Percentiles rank a stretch among this genome's conserved stretches.
phyloP scores from a whole-genome alignment of 805 yeast genomes.

The Lipomyces mesembrius region DNA sequence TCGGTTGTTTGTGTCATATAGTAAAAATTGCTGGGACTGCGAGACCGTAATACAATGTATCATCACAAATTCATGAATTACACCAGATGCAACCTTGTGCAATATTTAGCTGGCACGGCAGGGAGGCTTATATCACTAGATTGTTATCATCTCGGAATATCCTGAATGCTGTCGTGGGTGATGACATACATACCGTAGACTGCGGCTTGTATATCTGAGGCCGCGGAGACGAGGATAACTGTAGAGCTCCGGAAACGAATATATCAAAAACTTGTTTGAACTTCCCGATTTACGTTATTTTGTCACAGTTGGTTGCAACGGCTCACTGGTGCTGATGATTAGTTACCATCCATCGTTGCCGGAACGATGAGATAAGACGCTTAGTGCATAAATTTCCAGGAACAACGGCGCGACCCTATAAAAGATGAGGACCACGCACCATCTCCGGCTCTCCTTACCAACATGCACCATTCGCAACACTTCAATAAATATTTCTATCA shows the following conservation, averaged over 20 bases:
- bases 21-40: slow-evolving; percentile 13
- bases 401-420: background rate
- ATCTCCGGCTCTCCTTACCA: background rate
- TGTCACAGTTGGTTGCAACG: background rate
- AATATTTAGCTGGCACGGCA: background rate
- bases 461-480: background rate
- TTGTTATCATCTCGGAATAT: too few species aligned
- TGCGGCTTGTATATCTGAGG: background rate
- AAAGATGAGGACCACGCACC: background rate
- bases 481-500: background rate
- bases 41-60: slow-evolving; percentile 8
- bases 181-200: background rate
- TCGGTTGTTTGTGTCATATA: slow-evolving; percentile 17
- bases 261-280: too few species aligned
- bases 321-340: background rate
- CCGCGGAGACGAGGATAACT: background rate
- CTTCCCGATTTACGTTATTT: too few species aligned
- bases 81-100: background rate
- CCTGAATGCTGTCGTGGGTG: background rate
- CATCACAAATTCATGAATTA: background rate
- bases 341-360: background rate
- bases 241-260: background rate
- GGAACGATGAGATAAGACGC: background rate
- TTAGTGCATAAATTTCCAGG: slow-evolving; percentile 3
- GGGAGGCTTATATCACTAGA: background rate